Percentiles rank a stretch among this genome's conserved stretches.
phyloP scores from a whole-genome alignment of 1,284 basidiomycete genomes.

The Trichosporon coremiiforme region DNA sequence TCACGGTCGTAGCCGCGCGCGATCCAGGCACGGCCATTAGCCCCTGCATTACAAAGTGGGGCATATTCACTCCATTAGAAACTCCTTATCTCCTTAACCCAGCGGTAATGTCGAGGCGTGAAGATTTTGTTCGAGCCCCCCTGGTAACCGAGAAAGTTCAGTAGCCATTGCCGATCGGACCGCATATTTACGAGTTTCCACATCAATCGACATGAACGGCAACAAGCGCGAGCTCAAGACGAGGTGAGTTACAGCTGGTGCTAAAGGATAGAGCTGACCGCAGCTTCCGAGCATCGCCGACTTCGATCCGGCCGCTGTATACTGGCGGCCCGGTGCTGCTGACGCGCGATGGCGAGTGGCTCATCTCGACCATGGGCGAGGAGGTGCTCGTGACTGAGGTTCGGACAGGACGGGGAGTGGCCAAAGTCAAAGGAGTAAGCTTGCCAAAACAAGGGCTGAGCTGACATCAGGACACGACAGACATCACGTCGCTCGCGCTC shows the following conservation, averaged over 20 bases:
- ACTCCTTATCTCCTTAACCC: not conserved
- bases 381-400: slow-evolving; percentile 82
- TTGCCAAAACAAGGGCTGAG: slow-evolving; percentile 48
- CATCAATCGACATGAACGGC: slow-evolving; percentile 41
- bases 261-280: not conserved
- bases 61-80: not conserved
- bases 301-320: slow-evolving; percentile 67
- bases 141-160: slow-evolving; percentile 25
- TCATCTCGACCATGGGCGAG: slow-evolving; percentile 85
- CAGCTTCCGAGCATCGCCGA: slow-evolving; percentile 55
- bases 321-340: slow-evolving; percentile 83
- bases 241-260: slow-evolving; percentile 36
- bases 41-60: not conserved
- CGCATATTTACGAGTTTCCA: not conserved
- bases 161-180: slow-evolving; percentile 6
- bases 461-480: slow-evolving; percentile 58
- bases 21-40: not conserved
- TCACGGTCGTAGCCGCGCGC: slow-evolving; percentile 16
- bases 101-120: not conserved
- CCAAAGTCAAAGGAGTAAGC: slow-evolving; percentile 78
- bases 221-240: slow-evolving; percentile 46
- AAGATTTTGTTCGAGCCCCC: slow-evolving; percentile 16
- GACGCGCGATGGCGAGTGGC: slow-evolving; percentile 72
- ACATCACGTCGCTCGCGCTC: slow-evolving; percentile 59
- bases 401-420: slow-evolving; percentile 70